phyloP scores from a whole-genome alignment of 2,329 filamentous ascomycete species.

The Cytospora schulzeri region DNA sequence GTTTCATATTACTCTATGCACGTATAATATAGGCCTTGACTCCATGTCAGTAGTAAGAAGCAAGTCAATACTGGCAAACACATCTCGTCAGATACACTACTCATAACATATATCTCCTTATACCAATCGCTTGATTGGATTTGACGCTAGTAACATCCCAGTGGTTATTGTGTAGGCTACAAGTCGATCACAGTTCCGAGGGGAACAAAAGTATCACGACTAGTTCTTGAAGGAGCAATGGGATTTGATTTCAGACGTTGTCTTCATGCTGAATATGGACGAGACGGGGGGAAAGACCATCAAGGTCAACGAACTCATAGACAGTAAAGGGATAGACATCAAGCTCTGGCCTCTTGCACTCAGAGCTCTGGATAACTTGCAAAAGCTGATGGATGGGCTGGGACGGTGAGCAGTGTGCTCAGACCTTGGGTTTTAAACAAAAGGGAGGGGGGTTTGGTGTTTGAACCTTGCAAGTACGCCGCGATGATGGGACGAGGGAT shows the following conservation, averaged over 20 bases:
- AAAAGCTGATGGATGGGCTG: background rate
- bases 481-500: no score
- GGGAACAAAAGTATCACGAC: background rate
- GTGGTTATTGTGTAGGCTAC: conserved; percentile 4
- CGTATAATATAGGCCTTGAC: no score
- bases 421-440: no score
- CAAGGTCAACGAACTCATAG: conserved; percentile 8
- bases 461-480: no score
- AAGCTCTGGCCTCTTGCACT: background rate
- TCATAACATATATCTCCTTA: no score
- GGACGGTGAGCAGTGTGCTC: no score
- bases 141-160: background rate
- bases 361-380: background rate
- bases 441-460: no score
- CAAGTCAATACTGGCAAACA: no score
- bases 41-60: no score
- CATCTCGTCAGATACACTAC: no score
- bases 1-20: no score
- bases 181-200: conserved; percentile 2
- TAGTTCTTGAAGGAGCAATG: conserved; percentile 5
- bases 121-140: no score
- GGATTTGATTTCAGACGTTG: background rate
- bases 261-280: conserved; percentile 6
- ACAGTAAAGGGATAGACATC: background rate
- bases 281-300: conserved; percentile 7